phyloP scores from a whole-genome alignment of 345 rosid genomes.

The Murraya koenigii region DNA sequence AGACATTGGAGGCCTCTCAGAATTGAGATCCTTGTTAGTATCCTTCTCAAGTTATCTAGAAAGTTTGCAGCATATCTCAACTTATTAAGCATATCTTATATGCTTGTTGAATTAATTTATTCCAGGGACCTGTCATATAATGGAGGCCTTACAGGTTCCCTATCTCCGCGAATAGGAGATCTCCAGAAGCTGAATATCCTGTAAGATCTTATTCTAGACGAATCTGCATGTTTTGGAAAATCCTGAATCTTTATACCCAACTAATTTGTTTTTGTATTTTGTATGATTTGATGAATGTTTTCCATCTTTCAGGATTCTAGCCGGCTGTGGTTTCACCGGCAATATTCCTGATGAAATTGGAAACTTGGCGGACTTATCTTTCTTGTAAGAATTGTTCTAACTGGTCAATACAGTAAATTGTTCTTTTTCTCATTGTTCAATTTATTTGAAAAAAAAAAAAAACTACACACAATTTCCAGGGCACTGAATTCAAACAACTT shows the following conservation, averaged over 20 bases:
- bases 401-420: background rate
- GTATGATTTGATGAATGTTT: background rate
- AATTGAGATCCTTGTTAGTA: constrained; percentile 82
- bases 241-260: background rate
- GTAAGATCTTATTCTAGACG: constrained; percentile 35
- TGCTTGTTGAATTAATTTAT: background rate
- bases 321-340: constrained; percentile 88
- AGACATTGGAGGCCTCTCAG: constrained; percentile 86
- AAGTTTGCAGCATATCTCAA: background rate
- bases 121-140: constrained; percentile 88
- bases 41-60: background rate
- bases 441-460: constrained; percentile 4
- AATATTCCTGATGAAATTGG: constrained; percentile 79
- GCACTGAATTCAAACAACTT: constrained; percentile 95
- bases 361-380: constrained; percentile 69
- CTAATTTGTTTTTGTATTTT: background rate
- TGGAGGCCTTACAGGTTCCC: constrained; percentile 64
- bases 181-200: constrained; percentile 71
- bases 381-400: constrained; percentile 61
- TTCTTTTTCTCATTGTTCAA: background rate
- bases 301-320: constrained; percentile 61
- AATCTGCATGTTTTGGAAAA: background rate
- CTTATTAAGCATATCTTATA: too few species aligned
- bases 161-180: constrained; percentile 75
- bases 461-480: constrained; percentile 36